Evolutionary conservation across 768 basidiomycete genomes (phyloP).

Genomic region (Lepiota brunneoincarnata): DNA sequence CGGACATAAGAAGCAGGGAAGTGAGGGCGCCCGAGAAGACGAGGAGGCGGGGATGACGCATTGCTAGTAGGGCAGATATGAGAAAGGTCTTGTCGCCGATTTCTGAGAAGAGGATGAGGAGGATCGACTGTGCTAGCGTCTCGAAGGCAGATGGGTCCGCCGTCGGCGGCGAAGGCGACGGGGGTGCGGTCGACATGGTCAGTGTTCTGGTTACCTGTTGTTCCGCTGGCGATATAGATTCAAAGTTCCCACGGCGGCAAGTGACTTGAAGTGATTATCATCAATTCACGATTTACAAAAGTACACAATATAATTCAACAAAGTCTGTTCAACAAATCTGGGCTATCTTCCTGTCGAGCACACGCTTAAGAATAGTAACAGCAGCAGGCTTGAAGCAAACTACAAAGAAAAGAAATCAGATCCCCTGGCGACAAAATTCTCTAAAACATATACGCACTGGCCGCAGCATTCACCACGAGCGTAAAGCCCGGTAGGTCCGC

Average conservation of each 20-base stretch:
- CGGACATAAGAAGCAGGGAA: conserved; percentile 89
- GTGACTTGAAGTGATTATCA: too few relatives aligned
- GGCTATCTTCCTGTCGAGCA: too few relatives aligned
- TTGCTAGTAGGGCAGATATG: conserved; percentile 80
- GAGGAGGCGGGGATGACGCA: conserved; percentile 82
- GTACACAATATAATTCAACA: background rate
- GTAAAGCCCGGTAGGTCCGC: too few relatives aligned
- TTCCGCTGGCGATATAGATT: background rate
- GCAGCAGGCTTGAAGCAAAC: too few relatives aligned
- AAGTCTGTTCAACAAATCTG: too few relatives aligned
- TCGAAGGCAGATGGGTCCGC: conserved; percentile 19
- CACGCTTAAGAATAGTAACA: too few relatives aligned
- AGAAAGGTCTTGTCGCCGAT: conserved; percentile 98
- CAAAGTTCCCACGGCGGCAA: conserved; percentile 6
- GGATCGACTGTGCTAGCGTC: conserved; percentile 75
- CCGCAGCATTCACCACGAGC: too few relatives aligned
- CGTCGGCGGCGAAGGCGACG: conserved; percentile 1
- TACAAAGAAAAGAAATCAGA: too few relatives aligned
- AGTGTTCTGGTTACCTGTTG: background rate
- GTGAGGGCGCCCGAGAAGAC: conserved; percentile 90
- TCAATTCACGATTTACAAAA: background rate
- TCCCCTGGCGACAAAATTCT: too few relatives aligned
- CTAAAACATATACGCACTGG: too few relatives aligned
- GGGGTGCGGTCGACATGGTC: conserved; percentile 7
- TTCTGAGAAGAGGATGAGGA: conserved; percentile 91